phyloP scores from a whole-genome alignment of 2,329 filamentous ascomycete genomes.

The Annulohypoxylon truncatum region DNA sequence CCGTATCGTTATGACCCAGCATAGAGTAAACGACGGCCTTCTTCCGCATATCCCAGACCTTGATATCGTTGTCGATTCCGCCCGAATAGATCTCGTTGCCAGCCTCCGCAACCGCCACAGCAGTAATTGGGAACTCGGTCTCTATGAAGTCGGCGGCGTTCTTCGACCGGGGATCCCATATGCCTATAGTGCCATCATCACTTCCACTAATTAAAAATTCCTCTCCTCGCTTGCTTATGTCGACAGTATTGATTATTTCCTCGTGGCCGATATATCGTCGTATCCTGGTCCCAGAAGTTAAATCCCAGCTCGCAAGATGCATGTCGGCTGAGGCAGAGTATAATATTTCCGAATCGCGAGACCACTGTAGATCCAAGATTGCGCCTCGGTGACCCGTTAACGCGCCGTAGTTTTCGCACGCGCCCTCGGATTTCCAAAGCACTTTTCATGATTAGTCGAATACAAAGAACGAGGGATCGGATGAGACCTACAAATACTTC shows the following conservation, averaged over 20 bases:
- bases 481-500: constrained; percentile 77
- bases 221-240: constrained; percentile 88
- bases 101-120: constrained; percentile 89
- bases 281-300: constrained; percentile 92
- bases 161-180: constrained; percentile 96
- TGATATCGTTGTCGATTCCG: constrained; percentile 96
- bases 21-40: constrained; percentile 89
- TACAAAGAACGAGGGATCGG: neutral
- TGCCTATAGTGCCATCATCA: constrained; percentile 92
- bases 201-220: constrained; percentile 91
- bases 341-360: constrained; percentile 88
- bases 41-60: constrained; percentile 96
- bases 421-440: constrained; percentile 91
- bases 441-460: constrained; percentile 62
- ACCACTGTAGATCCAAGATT: constrained; percentile 94
- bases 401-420: constrained; percentile 93
- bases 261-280: constrained; percentile 93
- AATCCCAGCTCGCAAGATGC: constrained; percentile 93
- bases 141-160: constrained; percentile 88
- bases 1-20: constrained; percentile 88
- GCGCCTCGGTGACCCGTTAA: constrained; percentile 92
- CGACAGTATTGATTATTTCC: constrained; percentile 92
- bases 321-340: constrained; percentile 95
- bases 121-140: constrained; percentile 92
- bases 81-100: constrained; percentile 96